Conservation (phyloP, 192 early-diverging fungal genomes). For the Backusella luteola region DNA sequence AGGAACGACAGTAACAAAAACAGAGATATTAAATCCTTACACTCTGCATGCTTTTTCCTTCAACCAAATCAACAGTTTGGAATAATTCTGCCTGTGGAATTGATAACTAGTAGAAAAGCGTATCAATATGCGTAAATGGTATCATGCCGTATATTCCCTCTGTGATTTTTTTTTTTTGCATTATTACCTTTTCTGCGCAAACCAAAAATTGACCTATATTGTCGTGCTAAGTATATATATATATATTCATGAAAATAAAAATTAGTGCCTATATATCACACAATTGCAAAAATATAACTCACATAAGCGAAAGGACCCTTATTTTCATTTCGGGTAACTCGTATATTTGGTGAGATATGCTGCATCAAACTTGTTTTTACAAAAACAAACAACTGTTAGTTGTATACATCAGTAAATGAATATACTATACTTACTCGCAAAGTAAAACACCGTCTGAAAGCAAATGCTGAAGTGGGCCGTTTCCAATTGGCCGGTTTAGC, state of each 20-base stretch:
- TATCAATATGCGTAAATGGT: neutral
- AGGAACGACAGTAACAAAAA: neutral
- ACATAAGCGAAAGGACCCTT: neutral
- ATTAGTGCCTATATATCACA: neutral
- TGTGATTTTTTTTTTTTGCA: neutral
- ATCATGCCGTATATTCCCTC: neutral
- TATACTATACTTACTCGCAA: slow-evolving; percentile 54
- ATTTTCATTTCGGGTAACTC: neutral
- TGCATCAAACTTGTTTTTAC: slow-evolving; percentile 4
- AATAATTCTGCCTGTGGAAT: slow-evolving; percentile 78
- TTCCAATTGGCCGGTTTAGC: slow-evolving; percentile 35
- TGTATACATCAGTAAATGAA: slow-evolving; percentile 2
- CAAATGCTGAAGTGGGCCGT: slow-evolving; percentile 49
- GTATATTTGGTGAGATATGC: neutral
- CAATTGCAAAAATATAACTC: slow-evolving; percentile 3
- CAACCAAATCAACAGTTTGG: slow-evolving; percentile 80
- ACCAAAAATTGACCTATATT: slow-evolving; percentile 75
- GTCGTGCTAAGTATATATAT: slow-evolving; percentile 61
- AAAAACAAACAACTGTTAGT: neutral
- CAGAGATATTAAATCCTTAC: slow-evolving; percentile 31
- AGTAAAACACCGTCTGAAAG: slow-evolving; percentile 78
- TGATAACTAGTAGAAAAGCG: slow-evolving; percentile 48
- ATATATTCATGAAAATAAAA: neutral
- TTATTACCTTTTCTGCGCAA: slow-evolving; percentile 55
- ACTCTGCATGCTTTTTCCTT: slow-evolving; percentile 74